Base-by-base conservation (phyloP, 2,329 filamentous ascomycete genomes). In the Phialocephala subalpina region DNA sequence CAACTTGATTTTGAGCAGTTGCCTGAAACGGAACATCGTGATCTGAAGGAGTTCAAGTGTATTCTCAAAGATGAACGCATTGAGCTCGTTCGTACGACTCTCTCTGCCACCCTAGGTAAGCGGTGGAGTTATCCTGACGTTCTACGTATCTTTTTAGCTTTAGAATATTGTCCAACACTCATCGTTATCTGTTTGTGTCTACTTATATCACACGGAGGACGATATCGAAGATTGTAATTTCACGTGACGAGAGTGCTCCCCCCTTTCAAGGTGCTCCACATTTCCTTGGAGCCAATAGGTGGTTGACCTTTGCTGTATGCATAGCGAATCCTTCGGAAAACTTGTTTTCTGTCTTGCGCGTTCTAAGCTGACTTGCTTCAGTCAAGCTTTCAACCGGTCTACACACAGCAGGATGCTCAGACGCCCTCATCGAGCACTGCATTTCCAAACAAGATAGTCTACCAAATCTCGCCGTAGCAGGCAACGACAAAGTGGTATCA, bases 21-120 rank as follows among this genome's bases (percentile, higher is more conserved):
- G 5, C 45, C 18, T 9, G 61, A 65, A 3, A 57, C 73, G 1
- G 81, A 86, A 47, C 80, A 82, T 3, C 75, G 80, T 4, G 87
- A 89, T 70, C 20, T 86, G 3, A 65, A 65, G 20, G 66, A 71
- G 1, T 88, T 88, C 66, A 76, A 76, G 52, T 78, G 78, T 58
- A 72, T 86, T 6, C 72, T 86, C 3, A 66, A 68, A 16, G 79
- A 77, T 18, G 61, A 74, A 3, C 38, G 67, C 8, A 78, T 87
- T 42, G 72, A 74, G 2, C 62, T 73, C 7, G 69, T 83, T 8
- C 69, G 73, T 14, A 72, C 81, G 0, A 78, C 76, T 9, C 67
- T 81, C 6, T 80, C 81, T 2, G 84, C 80, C 65, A 88, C 84
- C 2, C 67, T 82, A 33, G 81, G 86, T 87, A 76, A 72, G 80